phyloP scores from a whole-genome alignment of 2,329 filamentous ascomycete species.

The Oidium heveae region DNA sequence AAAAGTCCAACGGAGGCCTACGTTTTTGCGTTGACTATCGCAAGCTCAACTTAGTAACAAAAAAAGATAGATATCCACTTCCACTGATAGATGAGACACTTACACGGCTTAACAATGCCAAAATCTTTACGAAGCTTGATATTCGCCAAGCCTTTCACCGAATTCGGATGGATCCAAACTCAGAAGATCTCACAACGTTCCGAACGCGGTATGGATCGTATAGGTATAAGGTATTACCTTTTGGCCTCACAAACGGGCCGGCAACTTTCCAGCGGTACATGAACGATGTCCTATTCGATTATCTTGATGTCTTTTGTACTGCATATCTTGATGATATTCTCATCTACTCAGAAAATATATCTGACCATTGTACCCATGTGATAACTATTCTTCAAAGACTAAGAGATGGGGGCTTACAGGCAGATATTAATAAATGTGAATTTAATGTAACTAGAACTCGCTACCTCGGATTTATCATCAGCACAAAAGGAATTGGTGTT shows the following conservation, averaged over 20 bases:
- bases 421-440: conserved; percentile 2
- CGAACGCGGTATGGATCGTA: background rate
- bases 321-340: conserved; percentile 3
- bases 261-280: conserved; percentile 1
- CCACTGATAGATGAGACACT: background rate
- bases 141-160: conserved; percentile 1
- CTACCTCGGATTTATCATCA: too few relatives aligned
- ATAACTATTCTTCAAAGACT: too few relatives aligned
- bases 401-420: too few relatives aligned
- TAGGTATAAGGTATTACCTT: conserved; percentile 2
- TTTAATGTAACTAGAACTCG: too few relatives aligned
- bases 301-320: conserved; percentile 1
- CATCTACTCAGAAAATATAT: conserved; percentile 1
- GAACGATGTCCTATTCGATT: conserved; percentile 1
- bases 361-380: background rate
- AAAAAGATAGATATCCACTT: background rate
- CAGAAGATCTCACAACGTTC: conserved; percentile 1
- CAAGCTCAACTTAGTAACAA: background rate
- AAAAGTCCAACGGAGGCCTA: background rate
- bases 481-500: too few relatives aligned
- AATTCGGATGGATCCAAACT: background rate
- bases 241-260: conserved; percentile 1
- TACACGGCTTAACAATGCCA: background rate
- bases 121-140: conserved; percentile 1
- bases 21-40: background rate